phyloP scores from a whole-genome alignment of 495 filamentous ascomycete genomes.

The Neurospora sp. region DNA sequence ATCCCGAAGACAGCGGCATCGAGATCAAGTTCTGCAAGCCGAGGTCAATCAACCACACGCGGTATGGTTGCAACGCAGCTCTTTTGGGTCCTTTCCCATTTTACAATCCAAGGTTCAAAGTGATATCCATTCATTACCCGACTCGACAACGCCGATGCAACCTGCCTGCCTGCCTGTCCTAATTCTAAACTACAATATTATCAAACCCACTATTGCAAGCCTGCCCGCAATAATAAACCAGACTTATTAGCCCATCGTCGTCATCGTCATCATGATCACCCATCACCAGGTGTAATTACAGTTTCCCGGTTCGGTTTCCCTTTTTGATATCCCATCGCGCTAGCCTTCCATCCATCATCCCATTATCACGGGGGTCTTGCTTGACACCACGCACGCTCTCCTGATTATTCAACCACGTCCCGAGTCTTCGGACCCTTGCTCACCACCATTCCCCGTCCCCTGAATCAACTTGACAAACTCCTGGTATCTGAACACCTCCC shows the following conservation, averaged over 20 bases:
- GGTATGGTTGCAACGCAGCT: neutral
- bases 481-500: slow-evolving; percentile 69
- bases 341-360: neutral
- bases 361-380: neutral
- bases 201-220: neutral
- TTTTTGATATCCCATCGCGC: neutral
- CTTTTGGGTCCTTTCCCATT: neutral
- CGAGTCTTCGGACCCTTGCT: slow-evolving; percentile 23
- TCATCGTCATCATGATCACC: neutral
- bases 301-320: neutral
- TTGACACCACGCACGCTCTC: slow-evolving; percentile 3
- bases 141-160: neutral
- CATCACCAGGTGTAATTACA: neutral
- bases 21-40: neutral
- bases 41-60: neutral
- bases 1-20: neutral
- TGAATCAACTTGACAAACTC: slow-evolving; percentile 61
- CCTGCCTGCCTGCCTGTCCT: neutral
- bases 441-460: slow-evolving; percentile 26
- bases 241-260: neutral
- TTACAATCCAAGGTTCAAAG: neutral
- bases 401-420: neutral
- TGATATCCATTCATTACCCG: neutral
- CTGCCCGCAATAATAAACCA: neutral
- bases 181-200: neutral